These are phyloP conservation scores for Amanita molliuscula DNA, from an alignment of 768 basidiomycete genomes.

Conservation along the genomic window DNA sequence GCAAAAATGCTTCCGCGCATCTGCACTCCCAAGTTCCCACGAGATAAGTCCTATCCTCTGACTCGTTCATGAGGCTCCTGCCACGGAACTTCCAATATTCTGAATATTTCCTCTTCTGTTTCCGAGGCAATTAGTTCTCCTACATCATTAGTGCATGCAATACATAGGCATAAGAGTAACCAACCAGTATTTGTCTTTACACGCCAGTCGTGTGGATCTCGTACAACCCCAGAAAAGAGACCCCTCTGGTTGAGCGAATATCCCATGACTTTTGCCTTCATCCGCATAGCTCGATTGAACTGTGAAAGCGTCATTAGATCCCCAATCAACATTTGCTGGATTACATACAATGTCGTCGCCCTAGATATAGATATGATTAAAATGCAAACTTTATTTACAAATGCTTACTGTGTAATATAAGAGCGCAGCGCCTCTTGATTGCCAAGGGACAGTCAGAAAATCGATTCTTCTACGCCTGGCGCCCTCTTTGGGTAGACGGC, in stretches of 20 bases:
- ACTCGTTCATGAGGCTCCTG: constrained; percentile 72
- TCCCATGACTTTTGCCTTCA: constrained; percentile 73
- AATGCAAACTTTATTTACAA: not conserved
- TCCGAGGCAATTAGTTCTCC: constrained; percentile 68
- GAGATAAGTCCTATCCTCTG: constrained; percentile 18
- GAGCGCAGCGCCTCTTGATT: constrained; percentile 69
- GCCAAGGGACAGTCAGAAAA: constrained; percentile 75
- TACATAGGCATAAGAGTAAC: constrained; percentile 9
- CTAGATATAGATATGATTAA: constrained; percentile 20
- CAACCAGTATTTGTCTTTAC: constrained; percentile 54
- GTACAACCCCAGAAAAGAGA: constrained; percentile 59
- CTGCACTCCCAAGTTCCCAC: not conserved
- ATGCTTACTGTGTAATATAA: constrained; percentile 82
- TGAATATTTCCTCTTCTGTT: constrained; percentile 83
- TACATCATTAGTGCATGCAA: constrained; percentile 13
- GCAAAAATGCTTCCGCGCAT: constrained; percentile 2
- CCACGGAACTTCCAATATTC: constrained; percentile 70
- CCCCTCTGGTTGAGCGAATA: constrained; percentile 87
- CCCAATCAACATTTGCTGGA: not conserved
- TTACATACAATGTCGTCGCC: constrained; percentile 81
- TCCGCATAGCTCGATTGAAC: constrained; percentile 86
- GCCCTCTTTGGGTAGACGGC: constrained; percentile 37
- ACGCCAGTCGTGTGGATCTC: constrained; percentile 53
- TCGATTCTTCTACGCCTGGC: constrained; percentile 68
- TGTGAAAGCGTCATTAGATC: constrained; percentile 17